phyloP scores from a whole-genome alignment of 768 basidiomycete genomes.

The Russula foetens region DNA sequence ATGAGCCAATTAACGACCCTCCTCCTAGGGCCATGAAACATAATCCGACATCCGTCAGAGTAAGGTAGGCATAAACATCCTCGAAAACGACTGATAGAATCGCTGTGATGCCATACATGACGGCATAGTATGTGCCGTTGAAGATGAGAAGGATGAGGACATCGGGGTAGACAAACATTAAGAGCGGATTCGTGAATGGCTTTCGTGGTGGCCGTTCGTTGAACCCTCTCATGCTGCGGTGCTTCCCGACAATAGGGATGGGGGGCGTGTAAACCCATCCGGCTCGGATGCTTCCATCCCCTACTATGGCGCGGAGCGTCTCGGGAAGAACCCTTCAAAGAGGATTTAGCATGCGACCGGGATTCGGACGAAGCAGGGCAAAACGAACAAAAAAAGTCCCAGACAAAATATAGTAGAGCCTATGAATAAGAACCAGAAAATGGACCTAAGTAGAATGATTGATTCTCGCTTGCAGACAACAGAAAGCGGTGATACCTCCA shows the following conservation, averaged over 20 bases:
- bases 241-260: constrained; percentile 27
- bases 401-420: constrained; percentile 28
- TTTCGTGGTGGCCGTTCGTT: constrained; percentile 24
- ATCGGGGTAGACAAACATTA: constrained; percentile 46
- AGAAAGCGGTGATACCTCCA: constrained; percentile 24
- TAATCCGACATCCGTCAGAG: constrained; percentile 59
- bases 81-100: constrained; percentile 56
- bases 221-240: neutral
- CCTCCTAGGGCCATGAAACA: constrained; percentile 73
- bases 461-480: neutral
- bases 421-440: constrained; percentile 38
- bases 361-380: neutral
- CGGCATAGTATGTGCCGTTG: constrained; percentile 45
- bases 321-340: constrained; percentile 36
- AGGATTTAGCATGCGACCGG: neutral
- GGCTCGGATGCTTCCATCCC: constrained; percentile 34
- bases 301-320: constrained; percentile 38
- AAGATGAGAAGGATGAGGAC: constrained; percentile 45
- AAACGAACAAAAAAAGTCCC: constrained; percentile 30
- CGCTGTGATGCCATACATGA: constrained; percentile 54
- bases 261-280: constrained; percentile 27
- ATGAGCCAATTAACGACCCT: constrained; percentile 56
- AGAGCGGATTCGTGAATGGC: constrained; percentile 46
- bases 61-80: constrained; percentile 48
- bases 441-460: constrained; percentile 25